phyloP scores from a whole-genome alignment of 345 rosid species.

The Eucalyptus leucophloia region DNA sequence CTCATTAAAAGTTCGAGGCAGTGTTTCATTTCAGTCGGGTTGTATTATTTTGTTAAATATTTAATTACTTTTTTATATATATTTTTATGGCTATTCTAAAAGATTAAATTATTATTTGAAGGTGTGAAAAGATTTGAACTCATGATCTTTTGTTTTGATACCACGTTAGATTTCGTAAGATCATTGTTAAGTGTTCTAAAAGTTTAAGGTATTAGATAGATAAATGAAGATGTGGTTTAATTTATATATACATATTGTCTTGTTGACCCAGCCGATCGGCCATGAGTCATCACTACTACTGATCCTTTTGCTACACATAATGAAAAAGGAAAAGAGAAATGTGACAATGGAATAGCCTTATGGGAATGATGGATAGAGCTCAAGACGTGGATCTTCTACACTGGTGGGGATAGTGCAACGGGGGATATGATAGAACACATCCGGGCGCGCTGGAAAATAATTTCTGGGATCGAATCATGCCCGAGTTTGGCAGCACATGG shows the following conservation, averaged over 20 bases:
- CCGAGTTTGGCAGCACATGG: background rate
- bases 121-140: too few relatives aligned
- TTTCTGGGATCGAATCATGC: background rate
- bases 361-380: background rate
- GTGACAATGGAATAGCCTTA: background rate
- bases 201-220: too few relatives aligned
- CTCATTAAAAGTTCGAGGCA: background rate
- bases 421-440: background rate
- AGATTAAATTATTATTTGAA: too few relatives aligned
- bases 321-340: background rate
- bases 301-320: background rate
- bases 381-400: too few relatives aligned
- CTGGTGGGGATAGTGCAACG: too few relatives aligned
- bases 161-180: too few relatives aligned
- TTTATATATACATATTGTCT: too few relatives aligned
- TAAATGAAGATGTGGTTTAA: too few relatives aligned
- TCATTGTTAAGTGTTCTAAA: accelerated
- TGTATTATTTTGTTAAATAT: too few relatives aligned
- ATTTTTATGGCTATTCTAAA: too few relatives aligned
- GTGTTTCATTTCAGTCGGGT: background rate
- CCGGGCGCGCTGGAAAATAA: background rate
- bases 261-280: background rate
- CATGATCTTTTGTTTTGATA: too few relatives aligned
- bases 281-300: background rate
- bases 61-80: too few relatives aligned